Base-by-base conservation (phyloP, 352 stramenopile genomes). In the Phytophthora aleatoria region DNA sequence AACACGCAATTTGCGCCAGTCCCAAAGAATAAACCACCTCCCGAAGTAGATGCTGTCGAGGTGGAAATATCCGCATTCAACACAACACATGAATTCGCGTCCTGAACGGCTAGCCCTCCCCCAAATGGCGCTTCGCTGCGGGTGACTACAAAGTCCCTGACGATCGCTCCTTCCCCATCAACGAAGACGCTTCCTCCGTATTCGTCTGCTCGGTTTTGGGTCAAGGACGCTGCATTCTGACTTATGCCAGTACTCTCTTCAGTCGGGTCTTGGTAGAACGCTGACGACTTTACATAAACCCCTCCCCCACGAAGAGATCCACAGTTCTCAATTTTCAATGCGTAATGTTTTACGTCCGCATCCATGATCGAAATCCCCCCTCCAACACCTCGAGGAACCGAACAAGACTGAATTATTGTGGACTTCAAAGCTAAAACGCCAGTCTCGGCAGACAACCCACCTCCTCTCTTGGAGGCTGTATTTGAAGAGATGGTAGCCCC, bases 141-240 rank as follows among this genome's bases (percentile, higher is more conserved):
- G 0, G 28, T 45, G 20, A 83, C 31, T 1, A 38, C 27, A 16
- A 73, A 15, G 28, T 70, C 61, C 6, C 60, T 57, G 3, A 83
- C 27, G 2, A 10, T 48, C 0, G 68, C 45, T 50, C 50, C 53
- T 5, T 57, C 48, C 7, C 76, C 76, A 27, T 45, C 64, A 16
- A 79, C 42, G 44, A 77, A 85, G 24, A 79, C 10, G 0, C 64
- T 57, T 9, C 76, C 76, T 35, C 76, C 76, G 6, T 65, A 51
- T 10, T 64, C 59, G 2, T 56, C 38, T 20, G 76, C 73, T 8
- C n/a, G 16, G 16, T 69, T 80, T 11, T 57, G 30, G 1, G 36
- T 52, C 2, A 58, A 8, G 1, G 15, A 24, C 13, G 55, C 36
- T 30, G 30, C 39, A 3, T 56, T 31, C 5, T 41, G 15, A 15